Percentiles rank a stretch among this genome's conserved stretches.
phyloP scores from a whole-genome alignment of 1,284 basidiomycete genomes.

The Neolentinus lepideus region DNA sequence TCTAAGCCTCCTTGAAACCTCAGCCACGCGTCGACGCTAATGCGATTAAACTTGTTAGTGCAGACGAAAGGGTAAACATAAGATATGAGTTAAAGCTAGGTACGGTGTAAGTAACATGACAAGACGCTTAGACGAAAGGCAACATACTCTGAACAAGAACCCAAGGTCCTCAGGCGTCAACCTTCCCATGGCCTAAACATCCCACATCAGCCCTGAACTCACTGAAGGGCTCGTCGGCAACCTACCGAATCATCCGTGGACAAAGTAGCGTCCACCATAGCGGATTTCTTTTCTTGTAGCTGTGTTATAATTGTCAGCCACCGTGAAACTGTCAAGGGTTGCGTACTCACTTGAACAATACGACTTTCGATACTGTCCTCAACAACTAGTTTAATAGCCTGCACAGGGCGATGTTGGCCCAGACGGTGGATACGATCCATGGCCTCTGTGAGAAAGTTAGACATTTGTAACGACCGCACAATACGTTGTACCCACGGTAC shows the following conservation, averaged over 20 bases:
- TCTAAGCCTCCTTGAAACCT: background rate
- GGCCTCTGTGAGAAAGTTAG: conserved; percentile 56
- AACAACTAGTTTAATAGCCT: conserved; percentile 90
- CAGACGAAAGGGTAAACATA: no score
- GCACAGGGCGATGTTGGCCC: conserved; percentile 88
- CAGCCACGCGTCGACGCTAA: background rate
- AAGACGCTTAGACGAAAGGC: background rate
- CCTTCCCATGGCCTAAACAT: conserved; percentile 73
- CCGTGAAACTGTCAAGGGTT: background rate
- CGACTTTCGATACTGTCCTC: conserved; percentile 97
- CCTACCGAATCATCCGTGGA: conserved; percentile 69
- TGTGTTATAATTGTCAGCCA: conserved; percentile 27
- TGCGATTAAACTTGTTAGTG: no score
- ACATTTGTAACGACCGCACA: conserved; percentile 3
- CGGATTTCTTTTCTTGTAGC: conserved; percentile 92
- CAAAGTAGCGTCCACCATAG: conserved; percentile 77
- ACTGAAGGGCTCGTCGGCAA: conserved; percentile 8
- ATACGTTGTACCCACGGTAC: conserved; percentile 47
- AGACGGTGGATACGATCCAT: conserved; percentile 95
- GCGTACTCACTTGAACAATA: conserved; percentile 64
- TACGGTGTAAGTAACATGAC: no score
- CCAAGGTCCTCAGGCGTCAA: conserved; percentile 71
- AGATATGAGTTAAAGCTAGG: no score
- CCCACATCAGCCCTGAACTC: conserved; percentile 16
- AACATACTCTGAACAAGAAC: conserved; percentile 2